phyloP scores from a whole-genome alignment of 306 rosid species.

The Arachis stenosperma region DNA sequence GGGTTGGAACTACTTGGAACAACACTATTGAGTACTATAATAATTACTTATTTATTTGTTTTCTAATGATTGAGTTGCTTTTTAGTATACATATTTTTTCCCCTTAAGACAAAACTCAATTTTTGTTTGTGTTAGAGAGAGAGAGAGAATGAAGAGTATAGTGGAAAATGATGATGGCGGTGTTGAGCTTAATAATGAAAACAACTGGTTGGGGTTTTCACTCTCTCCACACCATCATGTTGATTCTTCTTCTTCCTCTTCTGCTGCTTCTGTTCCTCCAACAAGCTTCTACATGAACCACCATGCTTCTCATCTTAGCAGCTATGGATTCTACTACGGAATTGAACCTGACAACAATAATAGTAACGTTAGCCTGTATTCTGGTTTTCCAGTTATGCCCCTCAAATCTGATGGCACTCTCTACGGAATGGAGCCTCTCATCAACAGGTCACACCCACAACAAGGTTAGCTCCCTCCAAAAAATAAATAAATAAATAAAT shows the following conservation, averaged over 20 bases:
- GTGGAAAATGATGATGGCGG: constrained; percentile 56
- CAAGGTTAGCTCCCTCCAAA: constrained; percentile 55
- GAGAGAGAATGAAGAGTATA: constrained; percentile 56
- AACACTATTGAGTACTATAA: neutral
- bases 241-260: constrained; percentile 44
- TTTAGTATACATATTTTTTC: no score
- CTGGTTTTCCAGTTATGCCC: constrained; percentile 70
- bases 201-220: constrained; percentile 76
- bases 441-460: constrained; percentile 53
- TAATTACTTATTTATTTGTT: constrained; percentile 37
- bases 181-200: constrained; percentile 43
- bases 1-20: constrained; percentile 14
- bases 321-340: constrained; percentile 66
- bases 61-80: constrained; percentile 65
- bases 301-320: constrained; percentile 50
- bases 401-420: constrained; percentile 85
- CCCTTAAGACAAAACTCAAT: no score
- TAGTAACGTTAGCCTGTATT: constrained; percentile 51
- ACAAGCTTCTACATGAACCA: constrained; percentile 44
- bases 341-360: constrained; percentile 47
- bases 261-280: constrained; percentile 45
- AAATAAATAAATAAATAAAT: no score
- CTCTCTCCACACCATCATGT: constrained; percentile 55
- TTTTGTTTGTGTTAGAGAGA: constrained; percentile 1
- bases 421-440: constrained; percentile 66